A percentile compares a stretch with the other conserved stretches of the same genome.
Conservation (phyloP, 2,329 filamentous ascomycete species). For the Moelleriella libera region DNA sequence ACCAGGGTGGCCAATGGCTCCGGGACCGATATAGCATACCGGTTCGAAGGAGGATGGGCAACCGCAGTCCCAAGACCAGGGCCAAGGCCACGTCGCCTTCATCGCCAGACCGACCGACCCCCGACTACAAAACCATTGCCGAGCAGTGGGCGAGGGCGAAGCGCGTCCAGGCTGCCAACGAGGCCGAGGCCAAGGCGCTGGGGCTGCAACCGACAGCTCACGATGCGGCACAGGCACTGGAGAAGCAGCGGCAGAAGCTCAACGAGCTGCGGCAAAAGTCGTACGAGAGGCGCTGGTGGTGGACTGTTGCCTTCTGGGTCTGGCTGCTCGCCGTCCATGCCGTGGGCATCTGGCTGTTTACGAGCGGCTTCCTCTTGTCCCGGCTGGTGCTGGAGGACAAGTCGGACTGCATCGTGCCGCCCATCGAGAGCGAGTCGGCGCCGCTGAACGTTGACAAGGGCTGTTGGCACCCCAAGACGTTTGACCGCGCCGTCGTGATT, state of each 20-base stretch:
- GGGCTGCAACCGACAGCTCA: slow-evolving; percentile 15
- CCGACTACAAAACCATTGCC: slow-evolving; percentile 38
- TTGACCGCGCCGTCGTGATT: slow-evolving; percentile 81
- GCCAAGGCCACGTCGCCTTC: slow-evolving; percentile 8
- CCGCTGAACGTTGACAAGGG: slow-evolving; percentile 41
- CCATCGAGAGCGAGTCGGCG: slow-evolving; percentile 36
- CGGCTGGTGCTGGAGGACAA: slow-evolving; percentile 66
- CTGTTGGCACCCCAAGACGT: slow-evolving; percentile 93
- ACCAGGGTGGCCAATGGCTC: slow-evolving; percentile 12
- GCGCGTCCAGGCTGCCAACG: slow-evolving; percentile 29
- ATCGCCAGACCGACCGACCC: not conserved
- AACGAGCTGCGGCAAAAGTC: slow-evolving; percentile 31
- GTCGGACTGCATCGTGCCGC: slow-evolving; percentile 55
- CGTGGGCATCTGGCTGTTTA: slow-evolving; percentile 80
- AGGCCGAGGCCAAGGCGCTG: slow-evolving; percentile 17
- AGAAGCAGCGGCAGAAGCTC: slow-evolving; percentile 30
- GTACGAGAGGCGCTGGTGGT: slow-evolving; percentile 39
- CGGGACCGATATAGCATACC: slow-evolving; percentile 3
- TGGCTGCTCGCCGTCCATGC: slow-evolving; percentile 63
- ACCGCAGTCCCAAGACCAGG: slow-evolving; percentile 10
- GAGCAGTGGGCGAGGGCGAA: slow-evolving; percentile 40
- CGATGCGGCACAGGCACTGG: slow-evolving; percentile 21
- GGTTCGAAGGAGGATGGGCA: slow-evolving; percentile 12
- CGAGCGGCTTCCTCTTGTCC: slow-evolving; percentile 85
- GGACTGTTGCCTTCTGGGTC: slow-evolving; percentile 53